These are phyloP conservation scores for Hymenoscyphus infarciens DNA, from an alignment of 2,329 filamentous ascomycete species.

Conservation along the genomic window DNA sequence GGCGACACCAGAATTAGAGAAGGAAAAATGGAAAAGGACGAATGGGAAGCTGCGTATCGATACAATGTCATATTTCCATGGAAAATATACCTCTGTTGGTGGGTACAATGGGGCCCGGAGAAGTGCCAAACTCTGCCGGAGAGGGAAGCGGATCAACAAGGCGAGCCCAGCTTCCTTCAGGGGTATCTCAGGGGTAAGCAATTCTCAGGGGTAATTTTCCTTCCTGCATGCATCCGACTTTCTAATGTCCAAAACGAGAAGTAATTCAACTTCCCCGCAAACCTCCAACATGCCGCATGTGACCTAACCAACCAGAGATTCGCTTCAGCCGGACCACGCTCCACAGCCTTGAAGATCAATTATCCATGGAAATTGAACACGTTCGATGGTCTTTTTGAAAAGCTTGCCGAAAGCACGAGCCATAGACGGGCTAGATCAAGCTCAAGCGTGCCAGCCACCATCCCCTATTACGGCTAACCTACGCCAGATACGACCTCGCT, in stretches of 20 bases:
- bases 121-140: background rate
- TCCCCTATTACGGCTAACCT: conserved; percentile 4
- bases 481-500: conserved; percentile 6
- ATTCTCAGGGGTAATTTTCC: too few species aligned
- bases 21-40: background rate
- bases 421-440: background rate
- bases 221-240: too few species aligned
- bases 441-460: background rate
- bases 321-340: background rate
- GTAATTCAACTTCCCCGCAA: conserved; percentile 6
- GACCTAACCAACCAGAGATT: background rate
- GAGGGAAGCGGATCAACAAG: background rate
- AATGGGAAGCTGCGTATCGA: background rate
- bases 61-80: background rate
- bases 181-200: background rate
- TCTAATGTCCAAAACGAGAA: background rate
- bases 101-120: background rate
- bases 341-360: too few species aligned
- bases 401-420: background rate
- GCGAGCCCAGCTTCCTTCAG: background rate
- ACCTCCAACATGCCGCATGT: background rate
- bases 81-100: background rate
- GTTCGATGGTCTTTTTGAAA: background rate
- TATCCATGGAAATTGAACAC: background rate
- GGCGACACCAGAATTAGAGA: background rate